A percentile compares a stretch with the other conserved stretches of the same genome.
phyloP scores from a whole-genome alignment of 2,329 filamentous ascomycete genomes.

The Apiospora sp. region DNA sequence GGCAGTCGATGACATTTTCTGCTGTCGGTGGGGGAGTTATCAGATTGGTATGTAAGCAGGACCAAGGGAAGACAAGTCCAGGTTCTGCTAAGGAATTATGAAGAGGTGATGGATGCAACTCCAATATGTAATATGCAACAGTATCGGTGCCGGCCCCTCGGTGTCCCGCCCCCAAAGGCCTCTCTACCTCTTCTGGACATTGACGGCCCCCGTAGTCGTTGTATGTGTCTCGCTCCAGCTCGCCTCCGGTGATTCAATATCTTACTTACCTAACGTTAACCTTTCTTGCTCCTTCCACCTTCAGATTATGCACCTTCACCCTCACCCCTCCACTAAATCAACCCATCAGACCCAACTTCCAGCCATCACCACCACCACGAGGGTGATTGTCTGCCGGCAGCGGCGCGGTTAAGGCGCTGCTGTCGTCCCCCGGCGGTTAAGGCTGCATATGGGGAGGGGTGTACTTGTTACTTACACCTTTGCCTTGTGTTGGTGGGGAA shows the following conservation, averaged over 20 bases:
- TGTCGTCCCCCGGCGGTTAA: not conserved
- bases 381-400: not conserved
- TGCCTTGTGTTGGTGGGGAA: not conserved
- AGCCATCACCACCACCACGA: not conserved
- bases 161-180: not conserved
- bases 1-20: not conserved
- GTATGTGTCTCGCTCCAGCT: not conserved
- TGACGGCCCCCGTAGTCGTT: not conserved
- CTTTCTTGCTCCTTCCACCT: not conserved
- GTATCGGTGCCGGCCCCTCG: not conserved
- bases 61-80: not conserved
- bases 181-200: not conserved
- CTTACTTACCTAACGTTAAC: not conserved
- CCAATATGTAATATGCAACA: not conserved
- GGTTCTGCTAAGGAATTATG: not conserved
- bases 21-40: not conserved
- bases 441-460: not conserved
- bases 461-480: not conserved
- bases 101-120: not conserved
- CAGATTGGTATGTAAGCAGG: not conserved
- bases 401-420: not conserved
- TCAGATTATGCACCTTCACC: not conserved
- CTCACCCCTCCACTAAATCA: not conserved
- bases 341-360: not conserved
- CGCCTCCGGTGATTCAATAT: not conserved